Percentiles rank a stretch among this genome's conserved stretches.
Evolutionary conservation across 257 asterid genomes (phyloP).

Genomic region (Solanum sitiens): DNA sequence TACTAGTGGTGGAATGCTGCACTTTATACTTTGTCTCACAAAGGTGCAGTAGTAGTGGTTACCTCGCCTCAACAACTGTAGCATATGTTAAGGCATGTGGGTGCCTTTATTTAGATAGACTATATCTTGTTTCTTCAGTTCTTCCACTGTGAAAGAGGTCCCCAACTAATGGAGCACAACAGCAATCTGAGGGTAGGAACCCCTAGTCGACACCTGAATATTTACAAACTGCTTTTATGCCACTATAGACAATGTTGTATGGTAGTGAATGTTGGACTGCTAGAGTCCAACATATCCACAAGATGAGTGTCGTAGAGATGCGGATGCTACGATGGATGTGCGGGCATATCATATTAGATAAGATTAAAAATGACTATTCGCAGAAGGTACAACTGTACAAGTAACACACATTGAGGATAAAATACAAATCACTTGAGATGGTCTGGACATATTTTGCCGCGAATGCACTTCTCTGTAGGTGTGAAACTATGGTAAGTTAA

Average conservation of each 20-base stretch:
- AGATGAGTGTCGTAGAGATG: neutral
- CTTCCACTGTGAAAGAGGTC: neutral
- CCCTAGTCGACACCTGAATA: neutral
- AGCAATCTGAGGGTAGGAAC: neutral
- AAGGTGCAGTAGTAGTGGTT: neutral
- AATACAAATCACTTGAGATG: neutral
- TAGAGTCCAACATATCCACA: neutral
- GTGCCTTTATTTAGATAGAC: neutral
- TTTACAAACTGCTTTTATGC: neutral
- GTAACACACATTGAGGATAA: neutral
- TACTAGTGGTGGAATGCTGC: neutral
- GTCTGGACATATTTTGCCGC: neutral
- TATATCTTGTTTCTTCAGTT: neutral
- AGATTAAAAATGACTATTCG: neutral
- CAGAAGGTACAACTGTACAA: neutral
- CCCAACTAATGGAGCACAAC: neutral
- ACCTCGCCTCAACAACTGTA: neutral
- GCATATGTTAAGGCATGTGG: neutral
- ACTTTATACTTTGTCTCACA: neutral
- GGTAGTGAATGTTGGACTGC: neutral
- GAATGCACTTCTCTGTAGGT: neutral
- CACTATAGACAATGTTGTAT: neutral
- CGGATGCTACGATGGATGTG: neutral
- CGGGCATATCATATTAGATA: neutral
- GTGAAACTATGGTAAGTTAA: neutral